Evolutionary conservation across 805 yeast genomes (phyloP), one percentile per base, ranked within the genome.

Genomic region (Hanseniaspora mollemarum): DNA sequence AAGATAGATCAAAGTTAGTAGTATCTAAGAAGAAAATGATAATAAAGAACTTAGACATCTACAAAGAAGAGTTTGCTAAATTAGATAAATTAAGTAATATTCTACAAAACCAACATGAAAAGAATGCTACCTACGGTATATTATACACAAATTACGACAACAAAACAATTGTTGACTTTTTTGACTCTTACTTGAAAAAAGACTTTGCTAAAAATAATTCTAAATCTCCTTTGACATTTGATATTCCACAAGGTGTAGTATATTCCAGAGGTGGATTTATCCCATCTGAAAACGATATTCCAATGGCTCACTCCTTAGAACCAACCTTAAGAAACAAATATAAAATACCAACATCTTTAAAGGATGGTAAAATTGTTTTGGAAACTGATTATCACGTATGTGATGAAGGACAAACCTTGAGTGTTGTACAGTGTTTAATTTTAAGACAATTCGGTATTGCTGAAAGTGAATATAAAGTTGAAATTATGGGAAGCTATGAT

Each of bases 381-480:
- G 78, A 77, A 19, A 78, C 78, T 57, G 92, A 92, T 37, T 86
- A 76, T 67, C 74, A 73, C 43, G 96, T 94, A 35, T 86, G 95
- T 68, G 72, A 71, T 51, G 71, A 81, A 59, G 96, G 94, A 38
- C 85, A 87, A 53, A 71, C 74, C 25, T 73, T 94, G 55, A 94
- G 87, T 67, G 92, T 88, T 45, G 82, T 83, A 61, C 94, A 92
- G 70, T 94, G 96, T 22, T 75, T 92, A 58, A 78, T 92, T 51
- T 74, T 92, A 66, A 92, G 92, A 69, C 92, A 86, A 59, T 94
- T 92, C 66, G 99, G 99, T 61, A 78, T 94, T 53, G 96, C 96
- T 12, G 87, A 87, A 51, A 76, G 96, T 41, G 87, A 85, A 63
- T 92, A 90, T 69, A 86, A 80, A 67, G 94, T 92, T 48, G 75